Conservation (phyloP, 2,329 filamentous ascomycete genomes). For the Coleophoma crateriformis region DNA sequence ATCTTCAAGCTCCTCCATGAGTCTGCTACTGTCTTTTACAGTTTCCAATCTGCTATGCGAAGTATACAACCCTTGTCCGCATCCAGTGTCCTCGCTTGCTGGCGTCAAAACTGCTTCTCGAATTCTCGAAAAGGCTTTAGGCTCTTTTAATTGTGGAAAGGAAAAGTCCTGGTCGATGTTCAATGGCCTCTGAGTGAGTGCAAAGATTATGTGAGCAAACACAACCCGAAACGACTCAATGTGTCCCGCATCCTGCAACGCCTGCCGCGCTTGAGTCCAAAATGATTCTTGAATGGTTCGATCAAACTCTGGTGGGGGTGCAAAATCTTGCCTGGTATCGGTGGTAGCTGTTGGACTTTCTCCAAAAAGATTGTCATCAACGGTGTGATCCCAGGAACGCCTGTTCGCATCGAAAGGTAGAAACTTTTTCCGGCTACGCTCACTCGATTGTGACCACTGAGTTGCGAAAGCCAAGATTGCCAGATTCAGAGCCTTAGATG, state of each 20-base stretch:
- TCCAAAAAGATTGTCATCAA: not conserved
- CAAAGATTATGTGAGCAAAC: constrained; percentile 14
- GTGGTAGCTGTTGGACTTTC: not conserved
- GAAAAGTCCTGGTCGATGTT: constrained; percentile 3
- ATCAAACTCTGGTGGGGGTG: constrained; percentile 2
- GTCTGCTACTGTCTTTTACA: not conserved
- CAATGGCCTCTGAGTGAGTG: constrained; percentile 10
- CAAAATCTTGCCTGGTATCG: not conserved
- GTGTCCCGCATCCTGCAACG: constrained; percentile 6
- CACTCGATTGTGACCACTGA: constrained; percentile 40
- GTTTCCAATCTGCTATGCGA: not conserved
- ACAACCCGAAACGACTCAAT: constrained; percentile 13
- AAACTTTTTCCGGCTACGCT: constrained; percentile 12
- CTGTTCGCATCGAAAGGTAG: not conserved
- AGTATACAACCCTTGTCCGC: no score
- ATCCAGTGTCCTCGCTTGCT: no score
- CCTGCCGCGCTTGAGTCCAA: constrained; percentile 8
- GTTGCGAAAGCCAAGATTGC: constrained; percentile 47
- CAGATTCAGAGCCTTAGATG: constrained; percentile 39
- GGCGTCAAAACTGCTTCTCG: not conserved
- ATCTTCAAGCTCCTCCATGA: constrained; percentile 1
- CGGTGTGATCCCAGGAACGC: not conserved
- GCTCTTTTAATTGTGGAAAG: not conserved
- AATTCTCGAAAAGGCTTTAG: not conserved
- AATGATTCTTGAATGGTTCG: constrained; percentile 6